Base-by-base conservation (phyloP, 148 eudicot species). In the Amaranthus cruentus region DNA sequence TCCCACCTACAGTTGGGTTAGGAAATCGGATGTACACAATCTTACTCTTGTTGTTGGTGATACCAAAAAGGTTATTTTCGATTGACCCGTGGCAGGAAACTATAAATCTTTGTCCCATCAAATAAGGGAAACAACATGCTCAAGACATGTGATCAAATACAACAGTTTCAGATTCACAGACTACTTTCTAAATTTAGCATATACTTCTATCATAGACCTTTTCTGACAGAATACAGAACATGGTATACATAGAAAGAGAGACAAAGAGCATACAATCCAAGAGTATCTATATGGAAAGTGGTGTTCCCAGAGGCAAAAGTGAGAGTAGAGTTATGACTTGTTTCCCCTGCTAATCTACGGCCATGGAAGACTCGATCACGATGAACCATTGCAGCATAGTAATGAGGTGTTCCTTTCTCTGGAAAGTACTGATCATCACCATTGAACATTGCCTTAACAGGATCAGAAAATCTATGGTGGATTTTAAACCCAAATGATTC, bases 381-480 rank as follows among this genome's bases (percentile, higher is more conserved):
- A 77, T 88, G 88, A 57, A 86, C 87, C 96, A 91, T 83, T 56
- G 88, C 89, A 44, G 86, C 54, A 72, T 76, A 91, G 77, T 87
- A 91, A 3, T 81, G 84, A 66, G 74, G 18, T 4, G 84, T 83
- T 2, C 89, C 97, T 68, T 73, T 85, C 74, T 87, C 88, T 47
- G 98, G 98, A 84, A 89, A 75, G 71, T 78, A 52, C 69, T 65
- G 75, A 64, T 47, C 62, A 60, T 75, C 77, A 3, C 46, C 47
- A 75, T 81, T 84, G 61, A 89, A 61, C 69, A 91, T 80, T 5
- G 84, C 80, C 72, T 78, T 89, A 1, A 94, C 97, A 55, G 82
- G 82, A 62, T 89, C 98, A 46, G 98, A 94, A 48, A 88, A 88
- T 4, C 91, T 81, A 73, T 94, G 98, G 63, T 91, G 98, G 12